Evolutionary conservation across 2,329 filamentous ascomycete species (phyloP), one percentile per base, ranked within the genome.

Genomic region (Colletotrichum plurivorum): DNA sequence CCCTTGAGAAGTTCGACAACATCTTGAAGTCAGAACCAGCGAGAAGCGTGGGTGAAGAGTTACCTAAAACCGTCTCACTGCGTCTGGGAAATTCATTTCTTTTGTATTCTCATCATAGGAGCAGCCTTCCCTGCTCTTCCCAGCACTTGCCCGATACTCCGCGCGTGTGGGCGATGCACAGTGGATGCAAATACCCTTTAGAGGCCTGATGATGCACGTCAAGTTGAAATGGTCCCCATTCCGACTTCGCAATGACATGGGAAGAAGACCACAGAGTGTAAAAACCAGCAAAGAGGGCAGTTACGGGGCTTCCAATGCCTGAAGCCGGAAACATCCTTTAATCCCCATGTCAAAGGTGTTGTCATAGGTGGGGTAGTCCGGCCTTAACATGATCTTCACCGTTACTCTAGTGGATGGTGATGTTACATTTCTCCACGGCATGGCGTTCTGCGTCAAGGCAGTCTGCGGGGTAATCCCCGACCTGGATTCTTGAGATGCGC

Each of bases 351-450:
- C 41, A n/a, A 15, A 43, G 16, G 16, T n/a, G 41, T n/a, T 43
- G 41, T 43, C 41, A 43, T 10, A 4, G 10, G 45, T 18, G n/a
- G 45, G 18, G 45, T 18, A n/a, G 45, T 3, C 7, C 7, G 9
- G 45, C 45, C 18, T 2, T 20, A 10, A 57, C 22, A 6, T 0
- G 53, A 56, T 45, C 39, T 46, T 25, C 55, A 15, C 41, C 43
- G 45, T 57, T 22, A 46, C 55, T 25, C 18, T 20, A 27, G 18
- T 45, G 18, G 43, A 49, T 49, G 56, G 13, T 10, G 25, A 36
- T 49, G 56, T 49, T 59, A n/a, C 43, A 59, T 49, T 49, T 59
- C 56, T 31, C 43, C 56, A 49, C 56, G 56, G 49, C 22, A 12
- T 20, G 12, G 12, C 22, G 15, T 36, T 48, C 56, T 45, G 25